A percentile compares a stretch with the other conserved stretches of the same genome.
phyloP scores from a whole-genome alignment of 75 land plant genomes.

The Larix kaempferi region DNA sequence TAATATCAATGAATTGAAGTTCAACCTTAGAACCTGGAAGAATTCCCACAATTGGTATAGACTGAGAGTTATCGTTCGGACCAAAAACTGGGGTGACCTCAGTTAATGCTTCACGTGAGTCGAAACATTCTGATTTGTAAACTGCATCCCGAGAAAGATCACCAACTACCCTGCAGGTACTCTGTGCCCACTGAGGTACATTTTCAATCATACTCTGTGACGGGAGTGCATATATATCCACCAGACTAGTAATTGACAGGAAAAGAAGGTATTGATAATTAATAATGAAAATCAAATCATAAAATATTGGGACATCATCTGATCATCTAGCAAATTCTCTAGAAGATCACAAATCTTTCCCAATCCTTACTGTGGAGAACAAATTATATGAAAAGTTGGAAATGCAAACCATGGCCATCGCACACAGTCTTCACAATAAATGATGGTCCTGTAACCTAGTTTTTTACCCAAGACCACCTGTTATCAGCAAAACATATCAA shows the following conservation, averaged over 20 bases:
- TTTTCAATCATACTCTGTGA: slow-evolving; percentile 3
- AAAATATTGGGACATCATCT: not conserved
- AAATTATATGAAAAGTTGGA: not conserved
- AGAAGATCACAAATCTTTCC: not conserved
- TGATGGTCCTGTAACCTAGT: slow-evolving; percentile 22
- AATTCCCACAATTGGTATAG: slow-evolving; percentile 21
- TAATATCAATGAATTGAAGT: not conserved
- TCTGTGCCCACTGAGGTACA: slow-evolving; percentile 22
- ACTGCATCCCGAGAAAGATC: slow-evolving; percentile 30
- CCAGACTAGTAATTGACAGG: slow-evolving; percentile 10
- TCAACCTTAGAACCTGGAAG: slow-evolving; percentile 27
- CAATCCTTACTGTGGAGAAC: not conserved
- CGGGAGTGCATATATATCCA: slow-evolving; percentile 22
- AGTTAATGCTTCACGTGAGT: not conserved
- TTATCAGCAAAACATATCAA: not conserved
- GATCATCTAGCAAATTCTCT: not conserved
- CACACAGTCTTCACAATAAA: slow-evolving; percentile 28
- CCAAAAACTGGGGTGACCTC: not conserved
- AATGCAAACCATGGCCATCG: slow-evolving; percentile 29
- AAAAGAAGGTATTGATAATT: not conserved
- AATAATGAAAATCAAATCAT: not conserved
- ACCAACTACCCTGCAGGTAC: slow-evolving; percentile 26
- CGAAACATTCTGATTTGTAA: slow-evolving; percentile 1
- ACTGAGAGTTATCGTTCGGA: not conserved
- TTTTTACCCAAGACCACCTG: slow-evolving; percentile 30